These are phyloP conservation scores for Trametes versicolor DNA, from an alignment of 1,284 basidiomycete species.

Conservation along the genomic window DNA sequence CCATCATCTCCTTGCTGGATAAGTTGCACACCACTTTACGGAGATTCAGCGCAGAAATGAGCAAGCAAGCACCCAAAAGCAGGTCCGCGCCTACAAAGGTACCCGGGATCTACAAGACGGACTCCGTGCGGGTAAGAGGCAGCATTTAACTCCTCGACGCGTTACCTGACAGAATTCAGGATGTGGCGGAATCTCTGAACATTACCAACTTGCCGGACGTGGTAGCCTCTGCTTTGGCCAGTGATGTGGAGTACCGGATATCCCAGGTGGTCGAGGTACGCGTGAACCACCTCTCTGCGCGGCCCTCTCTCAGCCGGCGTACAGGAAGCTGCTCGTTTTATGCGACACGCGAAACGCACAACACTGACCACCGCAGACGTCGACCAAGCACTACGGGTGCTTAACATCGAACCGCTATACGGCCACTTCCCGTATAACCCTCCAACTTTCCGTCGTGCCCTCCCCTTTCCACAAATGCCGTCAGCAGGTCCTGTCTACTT, in stretches of 20 bases:
- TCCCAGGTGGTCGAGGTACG: constrained; percentile 91
- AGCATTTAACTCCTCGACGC: background rate
- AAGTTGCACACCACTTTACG: background rate
- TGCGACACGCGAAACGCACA: constrained; percentile 92
- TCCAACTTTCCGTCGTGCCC: constrained; percentile 77
- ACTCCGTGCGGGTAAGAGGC: constrained; percentile 28
- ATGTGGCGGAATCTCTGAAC: constrained; percentile 91
- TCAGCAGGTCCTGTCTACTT: constrained; percentile 84
- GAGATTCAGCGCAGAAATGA: constrained; percentile 15
- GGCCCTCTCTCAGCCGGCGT: constrained; percentile 2
- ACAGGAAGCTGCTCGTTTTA: constrained; percentile 96
- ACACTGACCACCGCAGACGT: constrained; percentile 91
- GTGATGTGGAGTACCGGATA: constrained; percentile 97
- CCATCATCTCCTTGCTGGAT: background rate
- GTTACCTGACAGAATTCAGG: constrained; percentile 56
- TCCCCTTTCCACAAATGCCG: constrained; percentile 69
- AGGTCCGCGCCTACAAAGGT: constrained; percentile 28
- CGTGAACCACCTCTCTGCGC: constrained; percentile 12
- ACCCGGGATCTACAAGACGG: constrained; percentile 32
- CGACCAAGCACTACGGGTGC: constrained; percentile 91
- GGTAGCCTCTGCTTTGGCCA: constrained; percentile 88
- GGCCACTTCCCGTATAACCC: constrained; percentile 81
- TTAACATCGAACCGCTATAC: constrained; percentile 93
- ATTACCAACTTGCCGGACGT: constrained; percentile 83
- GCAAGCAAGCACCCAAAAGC: constrained; percentile 30